Base-by-base conservation (phyloP, 2,329 filamentous ascomycete species). In the Didymosphaeria variabile region DNA sequence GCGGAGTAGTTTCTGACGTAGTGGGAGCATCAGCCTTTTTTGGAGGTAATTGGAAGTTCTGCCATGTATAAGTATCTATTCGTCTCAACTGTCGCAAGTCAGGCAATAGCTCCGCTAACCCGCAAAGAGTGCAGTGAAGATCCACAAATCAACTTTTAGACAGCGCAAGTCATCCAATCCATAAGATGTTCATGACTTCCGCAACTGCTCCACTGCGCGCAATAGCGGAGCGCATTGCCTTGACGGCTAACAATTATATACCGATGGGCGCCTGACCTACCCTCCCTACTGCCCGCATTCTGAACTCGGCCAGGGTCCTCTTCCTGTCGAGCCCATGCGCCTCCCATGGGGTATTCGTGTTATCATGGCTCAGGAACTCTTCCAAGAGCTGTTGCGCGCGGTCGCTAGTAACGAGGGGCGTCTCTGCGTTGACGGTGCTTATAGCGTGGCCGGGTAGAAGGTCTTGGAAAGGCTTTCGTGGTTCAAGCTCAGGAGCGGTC, bases 241-340 rank as follows among this genome's bases (percentile, higher is more conserved):
- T n/a, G 42, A 38, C 52, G 52, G 50, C 52, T 52, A 40, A 45
- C 46, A 42, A 31, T 32, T 10, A 47, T 55, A 51, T 61, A n/a
- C 38, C 13, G 26, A n/a, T 56, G 67, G 70, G 67, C 67, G 70
- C 73, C 79, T 78, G 75, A 87, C 90, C 75, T 90, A 97, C 94
- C 86, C 94, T 90, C 79, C 92, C 93, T 70, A 92, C 87, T 51
- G 86, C 86, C 79, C 86, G 89, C 71, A 97, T 85, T 65, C 87
- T 89, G 74, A 93, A 93, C 59, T 87, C 81, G 63, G 82, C 72
- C 46, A 79, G 76, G 67, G 80, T 77, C 69, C 68, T 81, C 68
- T 79, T 81, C 66, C 69, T 80, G 78, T 79, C 71, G 54, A 80
- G 72, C 46, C 86, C 82, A n/a, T 85, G 83, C 2, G 82, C 82